phyloP scores from a whole-genome alignment of 1,284 basidiomycete genomes.

The Gymnopus androsaceus region DNA sequence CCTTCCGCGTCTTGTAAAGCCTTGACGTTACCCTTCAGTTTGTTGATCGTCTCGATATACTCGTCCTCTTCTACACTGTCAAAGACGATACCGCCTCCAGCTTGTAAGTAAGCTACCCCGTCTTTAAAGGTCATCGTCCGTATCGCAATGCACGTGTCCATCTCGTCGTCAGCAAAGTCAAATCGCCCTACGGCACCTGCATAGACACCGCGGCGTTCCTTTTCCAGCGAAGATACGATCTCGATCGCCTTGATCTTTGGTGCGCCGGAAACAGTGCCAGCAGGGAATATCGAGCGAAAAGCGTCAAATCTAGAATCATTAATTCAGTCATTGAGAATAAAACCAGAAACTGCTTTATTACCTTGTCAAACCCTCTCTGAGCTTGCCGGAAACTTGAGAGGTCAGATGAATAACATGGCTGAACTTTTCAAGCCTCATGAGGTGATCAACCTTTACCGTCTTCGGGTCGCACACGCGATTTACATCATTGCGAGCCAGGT shows the following conservation, averaged over 20 bases:
- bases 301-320: constrained; percentile 81
- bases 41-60: constrained; percentile 95
- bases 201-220: constrained; percentile 92
- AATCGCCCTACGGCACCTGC: constrained; percentile 97
- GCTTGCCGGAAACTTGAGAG: constrained; percentile 87
- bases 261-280: constrained; percentile 98
- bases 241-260: constrained; percentile 99
- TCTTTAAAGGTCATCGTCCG: constrained; percentile 98
- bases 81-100: constrained; percentile 96
- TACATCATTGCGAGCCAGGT: constrained; percentile 98
- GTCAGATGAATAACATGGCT: constrained; percentile 98
- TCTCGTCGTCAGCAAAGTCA: constrained; percentile 92
- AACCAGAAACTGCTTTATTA: constrained; percentile 31
- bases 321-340: constrained; percentile 3
- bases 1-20: constrained; percentile 91
- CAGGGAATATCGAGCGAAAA: constrained; percentile 98
- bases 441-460: constrained; percentile 94
- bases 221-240: constrained; percentile 85
- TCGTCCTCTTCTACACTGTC: constrained; percentile 98
- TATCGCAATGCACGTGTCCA: constrained; percentile 99
- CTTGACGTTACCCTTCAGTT: constrained; percentile 84
- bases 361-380: constrained; percentile 86
- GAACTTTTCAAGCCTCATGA: constrained; percentile 96
- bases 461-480: constrained; percentile 95
- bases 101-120: constrained; percentile 90